These are phyloP conservation scores for Powellomyces hirtus DNA, from an alignment of 192 early-diverging fungal genomes.

Conservation along the genomic window DNA sequence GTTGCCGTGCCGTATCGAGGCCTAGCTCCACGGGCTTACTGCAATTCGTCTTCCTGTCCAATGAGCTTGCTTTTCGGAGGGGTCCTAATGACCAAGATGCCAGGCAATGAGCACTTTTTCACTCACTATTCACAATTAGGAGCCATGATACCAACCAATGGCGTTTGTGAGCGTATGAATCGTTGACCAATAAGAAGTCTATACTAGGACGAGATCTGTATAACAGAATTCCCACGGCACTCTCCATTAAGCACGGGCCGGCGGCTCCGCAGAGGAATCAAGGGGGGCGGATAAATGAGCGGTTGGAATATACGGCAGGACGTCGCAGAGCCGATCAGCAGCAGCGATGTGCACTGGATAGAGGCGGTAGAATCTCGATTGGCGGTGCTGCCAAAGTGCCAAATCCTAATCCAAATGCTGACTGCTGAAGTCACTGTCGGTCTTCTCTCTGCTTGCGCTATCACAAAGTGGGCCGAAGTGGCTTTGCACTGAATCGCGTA, in stretches of 20 bases:
- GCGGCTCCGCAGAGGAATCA: background rate
- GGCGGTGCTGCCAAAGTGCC: too few species aligned
- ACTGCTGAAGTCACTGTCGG: too few species aligned
- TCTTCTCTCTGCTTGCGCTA: too few species aligned
- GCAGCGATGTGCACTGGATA: too few species aligned
- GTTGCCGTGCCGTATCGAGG: background rate
- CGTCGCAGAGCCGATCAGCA: too few species aligned
- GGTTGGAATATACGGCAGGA: too few species aligned
- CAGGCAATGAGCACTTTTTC: background rate
- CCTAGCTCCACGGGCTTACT: constrained; percentile 73
- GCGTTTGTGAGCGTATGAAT: constrained; percentile 73
- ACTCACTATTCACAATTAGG: background rate
- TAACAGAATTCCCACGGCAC: constrained; percentile 21
- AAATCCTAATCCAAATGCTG: too few species aligned
- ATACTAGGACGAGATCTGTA: constrained; percentile 14
- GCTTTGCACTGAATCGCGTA: too few species aligned
- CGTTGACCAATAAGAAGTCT: constrained; percentile 83
- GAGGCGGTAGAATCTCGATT: too few species aligned
- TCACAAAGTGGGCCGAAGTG: too few species aligned
- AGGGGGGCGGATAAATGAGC: background rate
- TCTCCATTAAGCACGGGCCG: background rate
- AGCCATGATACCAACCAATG: constrained; percentile 54
- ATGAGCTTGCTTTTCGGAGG: constrained; percentile 77
- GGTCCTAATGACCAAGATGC: constrained; percentile 22
- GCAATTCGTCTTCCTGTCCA: constrained; percentile 77